A percentile compares a stretch with the other conserved stretches of the same genome.
Conservation (phyloP, 2,329 filamentous ascomycete species). For the Aureobasidium sp. region DNA sequence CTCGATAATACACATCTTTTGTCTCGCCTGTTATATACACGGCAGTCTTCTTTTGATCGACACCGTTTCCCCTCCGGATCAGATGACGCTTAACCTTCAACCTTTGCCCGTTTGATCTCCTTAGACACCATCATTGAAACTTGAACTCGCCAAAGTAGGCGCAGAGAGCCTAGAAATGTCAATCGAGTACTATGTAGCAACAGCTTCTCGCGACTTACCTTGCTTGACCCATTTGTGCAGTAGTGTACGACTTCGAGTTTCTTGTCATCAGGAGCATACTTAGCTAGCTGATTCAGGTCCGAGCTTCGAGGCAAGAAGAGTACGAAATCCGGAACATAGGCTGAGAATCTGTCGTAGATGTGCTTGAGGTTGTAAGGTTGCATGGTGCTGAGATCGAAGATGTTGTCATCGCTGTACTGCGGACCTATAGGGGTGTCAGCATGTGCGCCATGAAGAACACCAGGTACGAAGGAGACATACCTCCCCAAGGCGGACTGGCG, state of each 20-base stretch:
- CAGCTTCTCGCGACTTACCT: conserved; percentile 44
- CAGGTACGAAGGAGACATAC: conserved; percentile 31
- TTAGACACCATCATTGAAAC: conserved; percentile 20
- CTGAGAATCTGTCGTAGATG: conserved; percentile 56
- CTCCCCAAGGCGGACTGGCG: conserved; percentile 68
- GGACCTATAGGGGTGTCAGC: conserved; percentile 42
- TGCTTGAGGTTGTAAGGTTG: conserved; percentile 69
- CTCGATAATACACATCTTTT: background rate
- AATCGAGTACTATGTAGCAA: background rate
- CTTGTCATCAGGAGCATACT: conserved; percentile 35
- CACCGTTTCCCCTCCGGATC: too few relatives aligned
- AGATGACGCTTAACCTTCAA: background rate
- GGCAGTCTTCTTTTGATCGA: too few relatives aligned
- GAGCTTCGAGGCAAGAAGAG: conserved; percentile 83
- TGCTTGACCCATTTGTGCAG: conserved; percentile 83
- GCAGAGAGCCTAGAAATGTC: conserved; percentile 44
- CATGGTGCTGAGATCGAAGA: conserved; percentile 84
- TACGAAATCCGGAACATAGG: conserved; percentile 49
- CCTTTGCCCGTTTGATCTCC: background rate
- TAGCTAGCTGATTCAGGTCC: conserved; percentile 70
- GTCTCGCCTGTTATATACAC: background rate
- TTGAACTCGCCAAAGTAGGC: conserved; percentile 51
- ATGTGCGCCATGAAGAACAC: background rate
- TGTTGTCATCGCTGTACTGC: conserved; percentile 54
- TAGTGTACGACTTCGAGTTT: conserved; percentile 80